Evolutionary conservation across 495 filamentous ascomycete genomes (phyloP).

Genomic region (Penicillium simplicissimum): DNA sequence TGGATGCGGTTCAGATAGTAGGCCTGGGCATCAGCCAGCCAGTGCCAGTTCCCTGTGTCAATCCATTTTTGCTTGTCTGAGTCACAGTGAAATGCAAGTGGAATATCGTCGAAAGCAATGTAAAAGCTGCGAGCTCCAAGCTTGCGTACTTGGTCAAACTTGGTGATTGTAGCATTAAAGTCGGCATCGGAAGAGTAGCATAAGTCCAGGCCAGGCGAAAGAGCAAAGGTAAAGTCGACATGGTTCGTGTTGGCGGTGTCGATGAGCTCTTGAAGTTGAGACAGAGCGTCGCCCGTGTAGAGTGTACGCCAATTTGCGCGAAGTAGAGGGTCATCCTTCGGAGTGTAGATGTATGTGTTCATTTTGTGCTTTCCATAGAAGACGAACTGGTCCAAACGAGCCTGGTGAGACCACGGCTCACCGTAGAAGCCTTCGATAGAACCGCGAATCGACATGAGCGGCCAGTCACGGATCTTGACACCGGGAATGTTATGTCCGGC

Average conservation of each 20-base stretch:
- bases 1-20: slow-evolving; percentile 22
- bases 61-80: slow-evolving; percentile 15
- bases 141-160: slow-evolving; percentile 16
- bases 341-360: slow-evolving; percentile 23
- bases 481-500: slow-evolving; percentile 8
- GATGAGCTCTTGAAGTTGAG: slow-evolving; percentile 17
- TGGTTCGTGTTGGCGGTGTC: slow-evolving; percentile 18
- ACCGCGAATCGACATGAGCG: slow-evolving; percentile 22
- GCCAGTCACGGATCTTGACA: slow-evolving; percentile 20
- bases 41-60: slow-evolving; percentile 6
- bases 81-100: slow-evolving; percentile 15
- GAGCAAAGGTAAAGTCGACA: slow-evolving; percentile 21
- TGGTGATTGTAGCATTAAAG: slow-evolving; percentile 15
- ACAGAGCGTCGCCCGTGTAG: slow-evolving; percentile 12
- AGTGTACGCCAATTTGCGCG: slow-evolving; percentile 20
- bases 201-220: slow-evolving; percentile 16
- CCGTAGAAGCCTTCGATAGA: slow-evolving; percentile 24
- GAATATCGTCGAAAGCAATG: slow-evolving; percentile 20
- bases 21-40: slow-evolving; percentile 17
- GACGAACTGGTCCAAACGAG: slow-evolving; percentile 18
- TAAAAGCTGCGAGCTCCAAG: slow-evolving; percentile 20
- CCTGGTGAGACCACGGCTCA: slow-evolving; percentile 20
- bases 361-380: slow-evolving; percentile 23
- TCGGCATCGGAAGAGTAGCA: slow-evolving; percentile 16
- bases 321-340: slow-evolving; percentile 20